Base-by-base conservation (phyloP, 192 early-diverging fungal species). In the Geranomyces michiganensis region DNA sequence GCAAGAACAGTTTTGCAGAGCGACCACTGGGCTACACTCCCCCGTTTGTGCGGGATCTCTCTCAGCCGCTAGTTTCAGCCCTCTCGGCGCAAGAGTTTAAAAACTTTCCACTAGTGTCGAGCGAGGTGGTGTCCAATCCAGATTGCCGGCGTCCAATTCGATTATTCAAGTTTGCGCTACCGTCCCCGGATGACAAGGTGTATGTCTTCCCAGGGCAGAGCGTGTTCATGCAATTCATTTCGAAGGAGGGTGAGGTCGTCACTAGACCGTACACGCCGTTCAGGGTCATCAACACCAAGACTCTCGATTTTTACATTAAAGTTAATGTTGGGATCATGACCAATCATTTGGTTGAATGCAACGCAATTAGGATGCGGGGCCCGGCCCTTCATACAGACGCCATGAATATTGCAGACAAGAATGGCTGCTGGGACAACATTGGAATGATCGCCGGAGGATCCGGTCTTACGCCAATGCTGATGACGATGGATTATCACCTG, bases 371-470 rank as follows among this genome's bases (percentile, higher is more conserved):
- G 0, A 74, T 78, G 17, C 64, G 71, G 1, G 77, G 77, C 31
- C 77, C 77, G 19, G 46, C 65, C 4, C 47, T 71, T 27, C 32
- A 68, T 53, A 26, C 36, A 8, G 71, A 68, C 27, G 62, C 69
- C 9, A 44, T 56, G 29, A 74, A 73, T 33, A 48, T 27, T 5
- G 49, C 53, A 17, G 56, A 66, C 5, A 68, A 67, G 29, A 76
- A 70, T 26, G 71, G 75, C n/a, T 62, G 55, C 19, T 79, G 78
- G 78, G 70, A 73, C 5, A 45, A 51, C 15, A 29, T 79, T 24
- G 78, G 78, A 5, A 19, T 79, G 44, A 68, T 79, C 27, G 76
- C 78, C n/a, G 73, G 70, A 6, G 78, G 78, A 24, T 68, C 78
- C 30, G 77, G 74, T 27, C 45, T 79, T 6, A 73, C 74, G 15